phyloP scores from a whole-genome alignment of 169 alveolate species.

The Cryptosporidium canis region DNA sequence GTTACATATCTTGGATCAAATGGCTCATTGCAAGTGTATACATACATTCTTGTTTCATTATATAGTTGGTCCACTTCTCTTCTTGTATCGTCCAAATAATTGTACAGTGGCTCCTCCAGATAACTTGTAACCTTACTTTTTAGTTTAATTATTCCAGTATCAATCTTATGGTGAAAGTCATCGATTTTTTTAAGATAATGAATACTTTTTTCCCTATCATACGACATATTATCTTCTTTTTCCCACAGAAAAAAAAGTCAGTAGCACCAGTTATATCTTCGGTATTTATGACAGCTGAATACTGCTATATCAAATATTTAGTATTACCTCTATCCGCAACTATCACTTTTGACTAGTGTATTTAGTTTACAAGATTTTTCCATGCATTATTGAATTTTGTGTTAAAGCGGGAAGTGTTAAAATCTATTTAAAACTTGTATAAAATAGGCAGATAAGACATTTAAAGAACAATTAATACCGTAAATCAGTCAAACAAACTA shows the following conservation, averaged over 20 bases:
- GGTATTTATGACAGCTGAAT: not conserved
- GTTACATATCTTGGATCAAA: constrained; percentile 27
- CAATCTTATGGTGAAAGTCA: constrained; percentile 25
- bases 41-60: constrained; percentile 16
- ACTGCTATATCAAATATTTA: not conserved
- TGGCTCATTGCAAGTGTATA: not conserved
- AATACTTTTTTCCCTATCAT: not conserved
- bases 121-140: not conserved
- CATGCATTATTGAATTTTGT: too few relatives aligned
- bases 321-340: too few relatives aligned
- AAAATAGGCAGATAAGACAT: too few relatives aligned
- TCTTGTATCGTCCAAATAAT: constrained; percentile 30
- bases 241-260: not conserved
- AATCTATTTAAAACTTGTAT: too few relatives aligned
- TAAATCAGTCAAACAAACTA: too few relatives aligned
- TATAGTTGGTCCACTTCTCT: constrained; percentile 17
- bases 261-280: too few relatives aligned
- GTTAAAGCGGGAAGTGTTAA: too few relatives aligned
- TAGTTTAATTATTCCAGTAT: constrained; percentile 55
- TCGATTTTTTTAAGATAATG: constrained; percentile 31
- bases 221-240: not conserved
- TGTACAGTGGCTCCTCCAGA: constrained; percentile 11
- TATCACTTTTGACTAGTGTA: too few relatives aligned
- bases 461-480: too few relatives aligned
- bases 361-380: too few relatives aligned